Base-by-base conservation (phyloP, 192 early-diverging fungal species). In the Linderina pennispora region DNA sequence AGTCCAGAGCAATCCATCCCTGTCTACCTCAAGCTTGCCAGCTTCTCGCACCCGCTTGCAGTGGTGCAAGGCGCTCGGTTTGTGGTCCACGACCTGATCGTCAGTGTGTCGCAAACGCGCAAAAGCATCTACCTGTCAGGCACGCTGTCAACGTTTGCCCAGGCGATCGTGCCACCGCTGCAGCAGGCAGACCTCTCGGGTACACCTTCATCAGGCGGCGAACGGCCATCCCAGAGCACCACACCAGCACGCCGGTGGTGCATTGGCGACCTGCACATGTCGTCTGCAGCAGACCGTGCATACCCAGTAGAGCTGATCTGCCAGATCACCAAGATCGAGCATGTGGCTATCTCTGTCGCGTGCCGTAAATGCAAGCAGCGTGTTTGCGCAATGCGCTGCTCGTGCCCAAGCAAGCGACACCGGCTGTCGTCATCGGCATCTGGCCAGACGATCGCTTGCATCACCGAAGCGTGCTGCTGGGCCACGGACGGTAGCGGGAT, bases 401-500 rank as follows among this genome's bases (percentile, higher is more conserved):
- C 33, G 23, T 70, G 66, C 36, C 20, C 43, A 23, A 36, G 31
- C 36, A 56, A 34, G 46, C 49, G 18, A 23, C 50, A 53, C 22
- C 32, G 23, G 9, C 11, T 53, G n/a, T n/a, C n/a, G n/a, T n/a
- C n/a, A n/a, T n/a, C n/a, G n/a, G n/a, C n/a, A n/a, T n/a, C n/a
- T n/a, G n/a, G n/a, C n/a, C n/a, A n/a, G n/a, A n/a, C n/a, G n/a
- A n/a, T n/a, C n/a, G n/a, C n/a, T n/a, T n/a, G n/a, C n/a, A n/a
- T n/a, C n/a, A n/a, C n/a, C n/a, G n/a, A n/a, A n/a, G n/a, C n/a
- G n/a, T n/a, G n/a, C 21, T 57, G 50, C 13, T 47, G 56, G 17
- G 51, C 54, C 9, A 40, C 59, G 1, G 66, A 70, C 21, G 66
- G 66, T 22, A 70, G 66, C 36, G 66, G 66, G 0, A 50, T 58